Base-by-base conservation (phyloP, 768 basidiomycete species). In the Dictyophora rubrovolvata region DNA sequence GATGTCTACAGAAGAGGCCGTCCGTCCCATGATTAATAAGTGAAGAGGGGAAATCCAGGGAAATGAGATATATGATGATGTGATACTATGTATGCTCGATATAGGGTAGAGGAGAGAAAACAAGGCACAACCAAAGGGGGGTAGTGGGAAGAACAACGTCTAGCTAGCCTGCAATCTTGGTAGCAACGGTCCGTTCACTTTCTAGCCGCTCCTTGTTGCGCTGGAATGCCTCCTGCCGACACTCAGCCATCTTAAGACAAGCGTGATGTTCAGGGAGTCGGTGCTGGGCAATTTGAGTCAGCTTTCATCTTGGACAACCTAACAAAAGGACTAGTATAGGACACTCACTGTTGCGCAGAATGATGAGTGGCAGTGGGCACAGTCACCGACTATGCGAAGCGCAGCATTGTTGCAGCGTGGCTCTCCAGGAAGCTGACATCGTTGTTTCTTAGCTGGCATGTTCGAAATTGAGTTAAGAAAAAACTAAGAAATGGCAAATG, bases 181-280 rank as follows among this genome's bases (percentile, higher is more conserved):
- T 75, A 35, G 85, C 85, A 36, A 89, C 85, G 18, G 91, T 93
- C 72, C 87, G 83, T 73, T 93, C 91, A 65, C 84, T 84, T 78
- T 92, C 90, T 60, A 93, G 75, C 74, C 89, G 89, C 55, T 74
- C 78, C 82, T 93, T 92, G 77, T 93, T 93, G 67, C 81, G 79
- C 64, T 90, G 83, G 68, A 92, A 93, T 18, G 91, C 91, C 71
- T 89, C 86, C 70, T 90, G 86, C 63, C 86, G 77, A 74, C 91
- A 93, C 70, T 85, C 85, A 68, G 88, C 85, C 62, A 94, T 74
- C 62, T 91, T 86, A 64, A 81, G 79, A 74, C 91, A 94, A 57
- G 79, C 79, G 70, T 94, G 91, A 65, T 89, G 88, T 69, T 93
- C 92, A 7, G 92, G 90, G 63, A 94, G 78, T 61, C 91, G 87